Percentiles rank a stretch among this genome's conserved stretches.
Conservation (phyloP, 2,329 filamentous ascomycete genomes). For the Lachnellula suecica region DNA sequence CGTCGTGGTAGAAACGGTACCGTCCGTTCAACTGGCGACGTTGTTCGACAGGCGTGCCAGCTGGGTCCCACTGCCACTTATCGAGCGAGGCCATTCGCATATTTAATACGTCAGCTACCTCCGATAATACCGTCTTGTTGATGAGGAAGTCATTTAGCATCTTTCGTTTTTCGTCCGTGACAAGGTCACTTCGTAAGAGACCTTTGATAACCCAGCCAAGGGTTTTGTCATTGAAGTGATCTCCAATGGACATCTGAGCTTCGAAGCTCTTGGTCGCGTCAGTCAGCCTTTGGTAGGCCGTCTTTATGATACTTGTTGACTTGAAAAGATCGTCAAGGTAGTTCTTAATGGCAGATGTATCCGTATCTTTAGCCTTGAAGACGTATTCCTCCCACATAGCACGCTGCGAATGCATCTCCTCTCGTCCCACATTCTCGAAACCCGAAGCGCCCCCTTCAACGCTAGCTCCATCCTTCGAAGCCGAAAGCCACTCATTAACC, state of each 20-base stretch:
- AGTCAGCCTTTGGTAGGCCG: conserved; percentile 4
- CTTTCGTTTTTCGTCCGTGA: conserved; percentile 48
- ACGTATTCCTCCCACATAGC: conserved; percentile 54
- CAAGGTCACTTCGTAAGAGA: conserved; percentile 48
- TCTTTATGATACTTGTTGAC: neutral
- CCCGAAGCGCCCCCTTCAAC: neutral
- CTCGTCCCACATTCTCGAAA: conserved; percentile 49
- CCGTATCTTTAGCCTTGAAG: conserved; percentile 44
- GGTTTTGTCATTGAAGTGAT: conserved; percentile 38
- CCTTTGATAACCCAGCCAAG: conserved; percentile 46
- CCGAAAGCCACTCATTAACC: conserved; percentile 51
- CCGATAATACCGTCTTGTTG: conserved; percentile 47
- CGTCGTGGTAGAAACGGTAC: conserved; percentile 59
- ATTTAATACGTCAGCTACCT: conserved; percentile 57
- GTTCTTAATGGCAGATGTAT: conserved; percentile 41
- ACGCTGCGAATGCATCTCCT: conserved; percentile 54
- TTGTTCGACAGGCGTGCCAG: conserved; percentile 46
- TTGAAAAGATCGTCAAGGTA: conserved; percentile 52
- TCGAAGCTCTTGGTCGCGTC: conserved; percentile 37
- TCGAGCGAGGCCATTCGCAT: conserved; percentile 51
- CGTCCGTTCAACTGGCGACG: conserved; percentile 55
- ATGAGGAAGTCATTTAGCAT: conserved; percentile 49
- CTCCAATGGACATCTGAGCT: conserved; percentile 4
- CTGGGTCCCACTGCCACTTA: conserved; percentile 49
- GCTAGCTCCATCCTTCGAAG: conserved; percentile 31